A percentile compares a stretch with the other conserved stretches of the same genome.
phyloP scores from a whole-genome alignment of 73 alveolate genomes.

The Loxodes magnus region DNA sequence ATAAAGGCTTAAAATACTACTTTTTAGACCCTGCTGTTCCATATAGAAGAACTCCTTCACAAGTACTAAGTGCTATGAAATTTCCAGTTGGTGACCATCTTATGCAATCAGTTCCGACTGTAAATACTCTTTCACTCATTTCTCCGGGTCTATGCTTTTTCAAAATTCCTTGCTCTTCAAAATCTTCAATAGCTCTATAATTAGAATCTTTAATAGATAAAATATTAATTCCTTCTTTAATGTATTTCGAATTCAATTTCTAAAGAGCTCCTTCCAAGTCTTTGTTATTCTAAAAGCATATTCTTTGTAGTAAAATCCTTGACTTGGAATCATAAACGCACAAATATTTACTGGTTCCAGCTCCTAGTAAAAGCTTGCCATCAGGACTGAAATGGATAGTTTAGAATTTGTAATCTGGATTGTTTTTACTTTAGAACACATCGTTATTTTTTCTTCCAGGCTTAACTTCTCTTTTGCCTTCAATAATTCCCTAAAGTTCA shows the following conservation, averaged over 20 bases:
- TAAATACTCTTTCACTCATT: neutral
- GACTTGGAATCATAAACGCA: slow-evolving; percentile 71
- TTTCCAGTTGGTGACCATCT: no score
- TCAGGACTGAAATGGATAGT: slow-evolving; percentile 58
- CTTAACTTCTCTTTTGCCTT: slow-evolving; percentile 60
- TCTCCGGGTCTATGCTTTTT: slow-evolving; percentile 15
- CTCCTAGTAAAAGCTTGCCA: slow-evolving; percentile 68
- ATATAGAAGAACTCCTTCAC: no score
- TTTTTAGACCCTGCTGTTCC: no score
- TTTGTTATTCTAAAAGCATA: slow-evolving; percentile 64
- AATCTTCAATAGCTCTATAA: slow-evolving; percentile 35
- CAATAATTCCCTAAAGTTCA: slow-evolving; percentile 31
- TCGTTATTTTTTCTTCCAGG: slow-evolving; percentile 79
- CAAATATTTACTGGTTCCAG: slow-evolving; percentile 75
- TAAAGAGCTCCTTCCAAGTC: slow-evolving; percentile 71
- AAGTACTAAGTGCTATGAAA: no score
- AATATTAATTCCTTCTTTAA: slow-evolving; percentile 42
- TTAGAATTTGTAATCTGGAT: slow-evolving; percentile 62
- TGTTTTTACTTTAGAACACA: slow-evolving; percentile 53
- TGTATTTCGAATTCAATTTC: slow-evolving; percentile 60
- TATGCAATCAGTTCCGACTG: slow-evolving; percentile 9
- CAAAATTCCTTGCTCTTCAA: slow-evolving; percentile 56
- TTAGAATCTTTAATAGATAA: slow-evolving; percentile 55
- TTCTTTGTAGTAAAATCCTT: slow-evolving; percentile 56
- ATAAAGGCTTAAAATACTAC: no score